Percentiles rank a stretch among this genome's conserved stretches.
phyloP scores from a whole-genome alignment of 805 yeast species.

The Cyberlindnera nakhonratchasimensis region DNA sequence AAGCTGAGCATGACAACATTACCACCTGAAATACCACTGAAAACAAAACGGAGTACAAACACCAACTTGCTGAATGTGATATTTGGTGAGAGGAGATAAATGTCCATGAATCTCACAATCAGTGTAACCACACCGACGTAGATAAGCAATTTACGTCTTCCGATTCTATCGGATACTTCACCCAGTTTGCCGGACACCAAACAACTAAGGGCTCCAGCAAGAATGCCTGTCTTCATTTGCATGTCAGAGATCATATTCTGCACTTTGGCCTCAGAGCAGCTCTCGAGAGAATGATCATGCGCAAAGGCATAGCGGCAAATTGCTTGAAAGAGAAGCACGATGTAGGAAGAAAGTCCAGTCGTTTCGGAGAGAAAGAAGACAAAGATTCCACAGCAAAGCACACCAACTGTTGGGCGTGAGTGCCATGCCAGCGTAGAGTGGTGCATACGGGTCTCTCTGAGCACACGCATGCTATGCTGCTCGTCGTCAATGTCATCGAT shows the following conservation, averaged over 20 bases:
- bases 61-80: constrained; percentile 35
- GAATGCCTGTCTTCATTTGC: constrained; percentile 41
- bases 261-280: constrained; percentile 39
- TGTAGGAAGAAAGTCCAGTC: constrained; percentile 37
- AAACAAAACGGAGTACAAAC: constrained; percentile 41
- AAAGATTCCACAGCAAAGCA: constrained; percentile 43
- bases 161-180: constrained; percentile 58
- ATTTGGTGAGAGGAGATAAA: constrained; percentile 31
- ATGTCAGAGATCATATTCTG: constrained; percentile 46
- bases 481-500: constrained; percentile 30
- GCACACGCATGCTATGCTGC: constrained; percentile 43
- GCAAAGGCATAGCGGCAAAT: constrained; percentile 30
- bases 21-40: constrained; percentile 63
- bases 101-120: constrained; percentile 21
- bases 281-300: constrained; percentile 14
- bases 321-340: constrained; percentile 31
- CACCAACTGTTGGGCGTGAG: constrained; percentile 52
- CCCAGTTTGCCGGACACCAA: constrained; percentile 62
- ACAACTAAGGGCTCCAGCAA: constrained; percentile 43
- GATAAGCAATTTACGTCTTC: constrained; percentile 51
- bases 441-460: constrained; percentile 44
- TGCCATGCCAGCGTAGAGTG: constrained; percentile 49
- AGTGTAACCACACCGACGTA: constrained; percentile 29
- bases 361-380: constrained; percentile 41
- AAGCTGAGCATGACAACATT: constrained; percentile 51